phyloP scores from a whole-genome alignment of 2,329 filamentous ascomycete species.

The Orbilia brochopaga region DNA sequence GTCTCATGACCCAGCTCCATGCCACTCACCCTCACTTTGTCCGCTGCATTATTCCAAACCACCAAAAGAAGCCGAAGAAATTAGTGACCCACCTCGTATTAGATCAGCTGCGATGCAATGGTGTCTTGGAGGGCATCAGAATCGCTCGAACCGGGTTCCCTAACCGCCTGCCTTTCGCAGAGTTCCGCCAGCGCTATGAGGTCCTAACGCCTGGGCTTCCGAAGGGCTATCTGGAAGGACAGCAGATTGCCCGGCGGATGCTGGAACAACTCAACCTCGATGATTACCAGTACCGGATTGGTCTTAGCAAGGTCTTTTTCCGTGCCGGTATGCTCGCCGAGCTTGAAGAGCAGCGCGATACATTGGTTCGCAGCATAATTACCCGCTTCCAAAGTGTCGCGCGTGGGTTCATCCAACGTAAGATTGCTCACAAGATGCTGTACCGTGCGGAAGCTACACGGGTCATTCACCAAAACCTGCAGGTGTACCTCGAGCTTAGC shows the following conservation, averaged over 20 bases:
- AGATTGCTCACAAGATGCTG: conserved; percentile 87
- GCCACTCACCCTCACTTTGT: conserved; percentile 98
- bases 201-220: conserved; percentile 89
- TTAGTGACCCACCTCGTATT: conserved; percentile 91
- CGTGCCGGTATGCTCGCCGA: conserved; percentile 93
- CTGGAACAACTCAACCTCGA: conserved; percentile 87
- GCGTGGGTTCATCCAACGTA: conserved; percentile 84
- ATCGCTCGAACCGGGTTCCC: conserved; percentile 97
- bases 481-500: conserved; percentile 85
- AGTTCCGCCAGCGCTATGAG: conserved; percentile 95
- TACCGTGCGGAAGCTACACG: conserved; percentile 93
- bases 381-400: conserved; percentile 89
- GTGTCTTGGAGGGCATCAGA: conserved; percentile 97
- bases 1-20: conserved; percentile 89
- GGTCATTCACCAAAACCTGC: conserved; percentile 93
- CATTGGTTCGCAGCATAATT: conserved; percentile 92
- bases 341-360: conserved; percentile 91
- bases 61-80: conserved; percentile 94
- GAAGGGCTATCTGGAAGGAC: conserved; percentile 87
- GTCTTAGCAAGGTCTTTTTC: conserved; percentile 97
- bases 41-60: conserved; percentile 94
- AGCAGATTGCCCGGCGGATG: conserved; percentile 82
- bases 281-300: conserved; percentile 84
- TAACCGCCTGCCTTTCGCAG: conserved; percentile 86
- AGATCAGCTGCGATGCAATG: conserved; percentile 96